Base-by-base conservation (phyloP, 257 asterid genomes). In the Dorcoceras hygrometricum region DNA sequence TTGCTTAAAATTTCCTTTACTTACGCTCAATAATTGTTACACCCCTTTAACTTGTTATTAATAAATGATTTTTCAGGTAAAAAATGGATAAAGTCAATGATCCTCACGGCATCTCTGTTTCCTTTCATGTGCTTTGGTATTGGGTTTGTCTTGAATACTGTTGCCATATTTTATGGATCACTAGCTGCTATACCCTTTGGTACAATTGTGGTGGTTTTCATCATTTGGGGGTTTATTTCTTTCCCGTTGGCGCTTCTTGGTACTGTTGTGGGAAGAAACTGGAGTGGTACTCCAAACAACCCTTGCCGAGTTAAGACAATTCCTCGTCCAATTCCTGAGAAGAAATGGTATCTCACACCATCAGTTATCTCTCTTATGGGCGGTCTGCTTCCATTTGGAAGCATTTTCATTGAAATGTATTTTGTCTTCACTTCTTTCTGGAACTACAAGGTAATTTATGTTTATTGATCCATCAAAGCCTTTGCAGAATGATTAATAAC, bases 391-490 rank as follows among this genome's bases (percentile, higher is more conserved):
- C 95, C 96, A 34, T 89, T 89, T 26, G 96, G 95, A 57, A 89
- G 95, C 87, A 89, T 89, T 71, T 89, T 89, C 57, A 89, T 89
- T 36, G 95, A 89, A 80, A 89, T 89, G 95, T 89, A 86, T 66
- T 89, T 89, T 32, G 96, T 89, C 77, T 89, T 89, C 91, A 86
- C 96, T 59, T 89, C 96, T 79, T 89, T 89, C 87, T 89, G 96
- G 95, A 89, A 89, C 76, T 86, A 89, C 87, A 86, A 89, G 96
- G 96, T 89, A 77, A 69, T 64, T 16, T 29, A 0, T 48, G 12
- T 36, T 29, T 66, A 9, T 25, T 14, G 64, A 0, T 67, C 23
- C 14, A 16, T 59, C 23, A 3, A 16, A 46, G 54, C 54, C 16
- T 46, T 22, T 18, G 19, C 43, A 34, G 14, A 34, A 34, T 34